Evolutionary conservation across 1,139 yeast species (phyloP), one percentile per base, ranked within the genome.

Genomic region (Blastobotrys raffinosifermentans): DNA sequence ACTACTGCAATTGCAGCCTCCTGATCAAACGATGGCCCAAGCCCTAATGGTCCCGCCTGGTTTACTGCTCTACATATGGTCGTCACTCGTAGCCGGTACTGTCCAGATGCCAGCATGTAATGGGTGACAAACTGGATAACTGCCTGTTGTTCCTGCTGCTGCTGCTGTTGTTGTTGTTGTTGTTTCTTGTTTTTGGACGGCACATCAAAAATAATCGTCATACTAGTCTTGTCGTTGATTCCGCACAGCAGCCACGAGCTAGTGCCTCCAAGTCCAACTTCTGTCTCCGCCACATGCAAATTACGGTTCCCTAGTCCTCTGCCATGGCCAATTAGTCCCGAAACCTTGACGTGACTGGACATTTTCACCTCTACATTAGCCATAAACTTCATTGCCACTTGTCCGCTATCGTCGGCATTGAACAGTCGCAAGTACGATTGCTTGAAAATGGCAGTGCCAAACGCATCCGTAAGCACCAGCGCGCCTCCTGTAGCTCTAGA

Each of bases 261-360:
- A 7, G 96, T 81, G 43, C 93, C 89, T 44, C 98, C 97, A 46
- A 86, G 69, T 47, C 99, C 98, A 45, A 89, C 76, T 61, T 87
- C 96, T 40, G 91, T 76, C 58, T 93, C 98, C 21, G 96, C 84
- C 26, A 91, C 89, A 57, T 83, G 84, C 18, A 43, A 40, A 38
- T 53, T 54, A 40, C 53, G 54, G 48, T 73, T 73, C 46, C 77
- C 66, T 31, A 53, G 37, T 3, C 56, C 51, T 21, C 42, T 37
- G 4, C 91, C 95, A 58, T 85, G 91, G 26, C 97, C 97, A 56
- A 89, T 81, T 44, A 87, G 64, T 37, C 97, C 97, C 43, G 93
- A 80, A 33, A 89, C 76, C 61, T 86, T 87, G 56, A 89, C 70
- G 56, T 85, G 94, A 53, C 75, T 75, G 17, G 94, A 81, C 17